Percentiles rank a stretch among this genome's conserved stretches.
These are phyloP conservation scores for Fusarium xylarioides DNA, from an alignment of 2,329 filamentous ascomycete species.

Conservation along the genomic window DNA sequence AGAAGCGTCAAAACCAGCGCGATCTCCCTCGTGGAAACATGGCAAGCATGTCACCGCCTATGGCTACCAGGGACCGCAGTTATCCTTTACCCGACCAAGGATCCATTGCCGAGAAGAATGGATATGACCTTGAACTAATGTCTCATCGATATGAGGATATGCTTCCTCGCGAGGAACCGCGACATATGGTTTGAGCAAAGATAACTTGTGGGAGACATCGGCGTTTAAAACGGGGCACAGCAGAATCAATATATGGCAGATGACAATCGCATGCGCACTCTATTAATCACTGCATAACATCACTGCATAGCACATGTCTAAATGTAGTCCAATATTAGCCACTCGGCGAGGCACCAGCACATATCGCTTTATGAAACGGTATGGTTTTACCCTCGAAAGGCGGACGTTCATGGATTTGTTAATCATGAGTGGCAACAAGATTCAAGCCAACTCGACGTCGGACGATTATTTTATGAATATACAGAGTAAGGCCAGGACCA, in stretches of 20 bases:
- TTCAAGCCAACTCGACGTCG: not conserved
- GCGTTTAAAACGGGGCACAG: slow-evolving; percentile 9
- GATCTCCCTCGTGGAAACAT: slow-evolving; percentile 45
- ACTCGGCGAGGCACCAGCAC: not conserved
- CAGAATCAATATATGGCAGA: slow-evolving; percentile 15
- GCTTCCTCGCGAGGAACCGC: slow-evolving; percentile 61
- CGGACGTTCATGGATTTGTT: not conserved
- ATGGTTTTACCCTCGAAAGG: not conserved
- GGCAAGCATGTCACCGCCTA: slow-evolving; percentile 62
- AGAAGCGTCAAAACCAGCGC: slow-evolving; percentile 45
- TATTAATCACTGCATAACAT: not conserved
- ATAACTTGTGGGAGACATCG: not conserved
- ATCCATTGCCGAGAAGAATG: slow-evolving; percentile 50
- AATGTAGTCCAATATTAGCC: not conserved
- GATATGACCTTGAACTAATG: slow-evolving; percentile 59
- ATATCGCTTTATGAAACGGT: not conserved
- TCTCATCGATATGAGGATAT: slow-evolving; percentile 67
- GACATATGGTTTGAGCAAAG: slow-evolving; percentile 51
- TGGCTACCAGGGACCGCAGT: slow-evolving; percentile 55
- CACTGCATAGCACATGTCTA: not conserved
- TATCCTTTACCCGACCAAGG: slow-evolving; percentile 50
- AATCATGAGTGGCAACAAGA: not conserved
- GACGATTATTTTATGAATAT: slow-evolving; percentile 2
- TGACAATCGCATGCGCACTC: slow-evolving; percentile 3
- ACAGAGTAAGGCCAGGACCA: not conserved